Conservation (phyloP, 495 filamentous ascomycete species). For the Parachaetomium inaequale region DNA sequence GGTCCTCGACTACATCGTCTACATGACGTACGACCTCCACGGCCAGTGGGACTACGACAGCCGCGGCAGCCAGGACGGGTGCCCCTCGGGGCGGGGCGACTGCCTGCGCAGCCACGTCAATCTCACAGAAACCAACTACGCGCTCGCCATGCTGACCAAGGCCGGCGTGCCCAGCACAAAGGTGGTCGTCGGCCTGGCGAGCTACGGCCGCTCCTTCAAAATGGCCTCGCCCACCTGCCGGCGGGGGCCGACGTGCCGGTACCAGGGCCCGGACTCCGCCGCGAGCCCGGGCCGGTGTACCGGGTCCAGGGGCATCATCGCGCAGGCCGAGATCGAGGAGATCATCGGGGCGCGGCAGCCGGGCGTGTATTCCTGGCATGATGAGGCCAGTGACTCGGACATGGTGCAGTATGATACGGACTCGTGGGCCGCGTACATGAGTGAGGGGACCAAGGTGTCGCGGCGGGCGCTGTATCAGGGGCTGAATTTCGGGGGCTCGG, state of each 20-base stretch:
- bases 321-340: slow-evolving; percentile 20
- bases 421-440: slow-evolving; percentile 16
- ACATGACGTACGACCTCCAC: slow-evolving; percentile 35
- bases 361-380: neutral
- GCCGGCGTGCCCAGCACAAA: slow-evolving; percentile 42
- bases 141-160: slow-evolving; percentile 48
- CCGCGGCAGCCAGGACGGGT: slow-evolving; percentile 26
- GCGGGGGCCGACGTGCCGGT: slow-evolving; percentile 15
- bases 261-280: slow-evolving; percentile 13
- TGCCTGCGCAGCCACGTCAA: slow-evolving; percentile 46
- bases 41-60: slow-evolving; percentile 25
- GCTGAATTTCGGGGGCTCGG: slow-evolving; percentile 9
- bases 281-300: slow-evolving; percentile 16
- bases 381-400: slow-evolving; percentile 8
- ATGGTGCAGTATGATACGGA: slow-evolving; percentile 4
- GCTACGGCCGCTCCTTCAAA: slow-evolving; percentile 40
- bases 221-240: slow-evolving; percentile 18
- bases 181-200: slow-evolving; percentile 37
- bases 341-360: neutral
- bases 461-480: slow-evolving; percentile 5
- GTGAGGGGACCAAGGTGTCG: slow-evolving; percentile 1
- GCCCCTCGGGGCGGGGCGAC: slow-evolving; percentile 35
- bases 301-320: slow-evolving; percentile 6
- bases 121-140: slow-evolving; percentile 38
- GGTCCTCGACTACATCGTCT: slow-evolving; percentile 32